Conservation (phyloP, 129 eudicot species). For the Glebionis coronaria region DNA sequence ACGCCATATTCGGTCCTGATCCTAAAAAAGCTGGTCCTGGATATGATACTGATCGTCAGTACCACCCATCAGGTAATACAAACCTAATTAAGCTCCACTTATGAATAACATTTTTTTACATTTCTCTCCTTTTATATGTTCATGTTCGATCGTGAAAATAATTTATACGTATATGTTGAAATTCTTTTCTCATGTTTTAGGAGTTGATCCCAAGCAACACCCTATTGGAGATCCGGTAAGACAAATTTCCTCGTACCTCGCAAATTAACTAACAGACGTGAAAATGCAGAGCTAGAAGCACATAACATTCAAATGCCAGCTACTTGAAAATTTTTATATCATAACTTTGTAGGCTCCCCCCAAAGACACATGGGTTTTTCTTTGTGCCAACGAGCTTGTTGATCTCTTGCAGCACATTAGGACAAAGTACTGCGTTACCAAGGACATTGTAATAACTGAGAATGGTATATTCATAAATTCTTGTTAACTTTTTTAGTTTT, state of each 20-base stretch:
- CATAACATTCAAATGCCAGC: neutral
- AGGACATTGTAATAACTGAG: conserved; percentile 20
- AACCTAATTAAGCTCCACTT: neutral
- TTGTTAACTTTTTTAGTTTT: neutral
- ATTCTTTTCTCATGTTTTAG: conserved; percentile 14
- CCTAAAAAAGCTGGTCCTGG: conserved; percentile 8
- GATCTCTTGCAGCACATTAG: conserved; percentile 10
- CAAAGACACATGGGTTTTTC: conserved; percentile 29
- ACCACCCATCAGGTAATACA: conserved; percentile 13
- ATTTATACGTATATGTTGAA: neutral
- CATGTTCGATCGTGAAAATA: neutral
- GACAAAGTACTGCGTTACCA: conserved; percentile 1
- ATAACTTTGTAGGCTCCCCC: conserved; percentile 18
- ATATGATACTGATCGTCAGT: conserved; percentile 24
- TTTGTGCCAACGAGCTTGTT: conserved; percentile 25
- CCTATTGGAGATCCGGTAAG: conserved; percentile 18
- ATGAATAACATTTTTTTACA: neutral
- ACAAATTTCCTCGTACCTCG: neutral
- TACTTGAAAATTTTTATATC: neutral
- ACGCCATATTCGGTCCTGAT: conserved; percentile 9
- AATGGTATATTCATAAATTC: conserved; percentile 18
- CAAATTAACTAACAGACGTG: neutral
- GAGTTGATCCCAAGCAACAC: neutral
- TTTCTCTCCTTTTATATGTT: neutral
- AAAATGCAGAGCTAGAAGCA: too few relatives aligned